Evolutionary conservation across 352 stramenopile species (phyloP).

Genomic region (Pythium periplocum): DNA sequence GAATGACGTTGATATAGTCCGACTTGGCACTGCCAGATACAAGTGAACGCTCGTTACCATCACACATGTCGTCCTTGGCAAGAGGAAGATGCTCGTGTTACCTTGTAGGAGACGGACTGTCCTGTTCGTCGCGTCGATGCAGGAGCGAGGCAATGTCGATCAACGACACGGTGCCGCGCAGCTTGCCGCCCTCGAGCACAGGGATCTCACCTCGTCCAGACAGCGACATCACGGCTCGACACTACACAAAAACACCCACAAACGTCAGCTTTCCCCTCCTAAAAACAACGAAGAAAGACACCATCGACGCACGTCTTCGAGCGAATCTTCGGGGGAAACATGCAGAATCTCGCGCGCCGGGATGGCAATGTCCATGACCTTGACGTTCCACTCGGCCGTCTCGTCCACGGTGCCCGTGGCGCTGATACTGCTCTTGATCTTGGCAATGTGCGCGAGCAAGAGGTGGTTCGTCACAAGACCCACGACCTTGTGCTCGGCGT

Average conservation of each 20-base stretch:
- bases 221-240: conserved; percentile 70
- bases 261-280: neutral
- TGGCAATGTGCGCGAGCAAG: conserved; percentile 49
- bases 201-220: conserved; percentile 62
- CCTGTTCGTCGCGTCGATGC: conserved; percentile 52
- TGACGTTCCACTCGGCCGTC: conserved; percentile 45
- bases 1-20: conserved; percentile 86
- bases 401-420: conserved; percentile 1
- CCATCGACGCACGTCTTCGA: conserved; percentile 50
- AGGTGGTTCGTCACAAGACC: conserved; percentile 75
- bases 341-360: conserved; percentile 68
- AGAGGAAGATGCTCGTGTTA: conserved; percentile 4
- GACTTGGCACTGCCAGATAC: conserved; percentile 71
- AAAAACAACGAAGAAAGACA: neutral
- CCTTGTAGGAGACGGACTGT: conserved; percentile 44
- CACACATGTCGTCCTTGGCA: too few relatives aligned
- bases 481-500: conserved; percentile 62
- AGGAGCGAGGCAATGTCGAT: conserved; percentile 73
- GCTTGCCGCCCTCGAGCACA: conserved; percentile 58
- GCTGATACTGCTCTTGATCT: conserved; percentile 38
- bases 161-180: conserved; percentile 74
- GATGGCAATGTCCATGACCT: conserved; percentile 62
- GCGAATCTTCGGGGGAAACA: conserved; percentile 65
- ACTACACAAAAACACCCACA: conserved; percentile 25
- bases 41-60: conserved; percentile 6